Evolutionary conservation across 1,284 basidiomycete genomes (phyloP).

Genomic region (Malassezia yamatoensis): DNA sequence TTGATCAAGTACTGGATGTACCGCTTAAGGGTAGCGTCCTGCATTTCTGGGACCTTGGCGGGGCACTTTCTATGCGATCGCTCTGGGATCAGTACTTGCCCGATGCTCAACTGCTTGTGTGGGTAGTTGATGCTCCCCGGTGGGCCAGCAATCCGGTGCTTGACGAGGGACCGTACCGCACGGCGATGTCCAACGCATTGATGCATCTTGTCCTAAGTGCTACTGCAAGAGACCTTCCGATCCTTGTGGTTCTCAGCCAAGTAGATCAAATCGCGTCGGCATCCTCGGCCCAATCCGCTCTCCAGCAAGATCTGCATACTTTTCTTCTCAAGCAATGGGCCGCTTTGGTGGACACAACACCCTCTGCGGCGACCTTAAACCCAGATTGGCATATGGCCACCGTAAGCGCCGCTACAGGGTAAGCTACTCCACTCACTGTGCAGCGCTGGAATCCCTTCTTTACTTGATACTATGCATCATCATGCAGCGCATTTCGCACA

Average conservation of each 20-base stretch:
- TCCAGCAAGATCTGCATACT: not conserved
- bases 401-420: slow-evolving; percentile 13
- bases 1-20: slow-evolving; percentile 21
- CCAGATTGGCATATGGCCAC: not conserved
- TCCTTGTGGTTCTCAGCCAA: slow-evolving; percentile 8
- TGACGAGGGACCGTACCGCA: slow-evolving; percentile 6
- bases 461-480: not conserved
- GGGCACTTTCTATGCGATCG: slow-evolving; percentile 24
- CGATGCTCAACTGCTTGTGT: slow-evolving; percentile 27
- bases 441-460: slow-evolving; percentile 11
- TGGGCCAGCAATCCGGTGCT: slow-evolving; percentile 1
- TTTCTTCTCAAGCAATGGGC: not conserved
- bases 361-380: not conserved
- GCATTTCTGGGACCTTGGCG: slow-evolving; percentile 37
- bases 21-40: slow-evolving; percentile 18
- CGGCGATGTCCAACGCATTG: not conserved
- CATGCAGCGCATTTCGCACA: not conserved
- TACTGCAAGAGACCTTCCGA: not conserved
- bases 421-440: not conserved
- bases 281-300: not conserved
- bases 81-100: slow-evolving; percentile 31
- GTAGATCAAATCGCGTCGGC: not conserved
- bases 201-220: slow-evolving; percentile 1
- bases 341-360: not conserved
- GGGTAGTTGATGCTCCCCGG: slow-evolving; percentile 23